These are phyloP conservation scores for Colletotrichum viniferum DNA, from an alignment of 2,329 filamentous ascomycete species.

Conservation along the genomic window DNA sequence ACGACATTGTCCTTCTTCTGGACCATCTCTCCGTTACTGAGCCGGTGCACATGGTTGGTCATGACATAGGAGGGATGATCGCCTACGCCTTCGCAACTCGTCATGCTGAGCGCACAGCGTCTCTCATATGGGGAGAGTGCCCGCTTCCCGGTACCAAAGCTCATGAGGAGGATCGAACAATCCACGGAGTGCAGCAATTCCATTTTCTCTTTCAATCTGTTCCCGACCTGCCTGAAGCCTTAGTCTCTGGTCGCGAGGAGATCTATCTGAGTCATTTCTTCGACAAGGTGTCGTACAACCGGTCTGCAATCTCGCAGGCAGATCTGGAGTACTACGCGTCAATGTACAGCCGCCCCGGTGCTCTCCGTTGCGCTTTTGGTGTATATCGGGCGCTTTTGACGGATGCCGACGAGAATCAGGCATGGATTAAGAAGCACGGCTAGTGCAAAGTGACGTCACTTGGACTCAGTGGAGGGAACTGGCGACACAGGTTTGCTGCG, in stretches of 20 bases:
- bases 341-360: constrained; percentile 37
- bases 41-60: constrained; percentile 46
- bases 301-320: constrained; percentile 34
- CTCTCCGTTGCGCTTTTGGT: constrained; percentile 35
- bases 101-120: neutral
- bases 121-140: neutral
- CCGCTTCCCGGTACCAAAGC: neutral
- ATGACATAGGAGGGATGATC: constrained; percentile 54
- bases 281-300: constrained; percentile 39
- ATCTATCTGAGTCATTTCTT: constrained; percentile 49
- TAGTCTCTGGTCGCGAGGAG: constrained; percentile 42
- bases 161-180: neutral
- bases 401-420: neutral
- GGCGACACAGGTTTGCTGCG: neutral
- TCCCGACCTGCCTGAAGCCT: neutral
- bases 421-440: neutral
- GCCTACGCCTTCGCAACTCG: neutral
- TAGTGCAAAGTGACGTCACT: neutral
- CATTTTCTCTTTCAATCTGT: neutral
- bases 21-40: constrained; percentile 35
- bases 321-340: constrained; percentile 44
- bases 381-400: constrained; percentile 34
- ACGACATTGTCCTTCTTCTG: constrained; percentile 38
- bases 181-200: neutral
- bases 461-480: neutral